A percentile compares a stretch with the other conserved stretches of the same genome.
These are phyloP conservation scores for Aspergillus panamensis DNA, from an alignment of 495 filamentous ascomycete species.

Conservation along the genomic window DNA sequence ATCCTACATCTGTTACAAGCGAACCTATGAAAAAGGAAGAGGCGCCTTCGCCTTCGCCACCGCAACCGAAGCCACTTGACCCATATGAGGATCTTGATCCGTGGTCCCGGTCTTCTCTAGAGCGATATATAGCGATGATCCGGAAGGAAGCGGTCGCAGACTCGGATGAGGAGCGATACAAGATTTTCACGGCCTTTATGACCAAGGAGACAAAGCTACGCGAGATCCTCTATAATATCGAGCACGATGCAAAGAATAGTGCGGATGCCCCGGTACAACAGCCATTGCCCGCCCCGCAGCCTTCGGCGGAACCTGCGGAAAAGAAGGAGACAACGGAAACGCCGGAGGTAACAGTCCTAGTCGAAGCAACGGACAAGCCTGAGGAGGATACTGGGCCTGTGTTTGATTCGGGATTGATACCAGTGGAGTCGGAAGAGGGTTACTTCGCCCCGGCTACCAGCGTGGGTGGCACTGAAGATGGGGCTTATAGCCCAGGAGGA, in stretches of 20 bases:
- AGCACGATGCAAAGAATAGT: constrained; percentile 29
- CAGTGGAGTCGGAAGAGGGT: constrained; percentile 30
- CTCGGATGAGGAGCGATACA: constrained; percentile 48
- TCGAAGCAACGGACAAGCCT: neutral
- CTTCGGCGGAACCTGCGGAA: constrained; percentile 2
- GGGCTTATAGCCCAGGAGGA: constrained; percentile 49
- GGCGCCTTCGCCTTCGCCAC: neutral
- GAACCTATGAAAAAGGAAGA: constrained; percentile 9
- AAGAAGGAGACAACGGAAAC: neutral
- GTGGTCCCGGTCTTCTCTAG: constrained; percentile 51
- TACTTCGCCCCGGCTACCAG: constrained; percentile 9
- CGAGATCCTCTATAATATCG: constrained; percentile 51
- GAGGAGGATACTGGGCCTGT: constrained; percentile 16
- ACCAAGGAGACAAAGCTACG: constrained; percentile 51
- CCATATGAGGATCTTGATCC: constrained; percentile 51
- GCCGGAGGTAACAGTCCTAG: too few species aligned
- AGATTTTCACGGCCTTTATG: constrained; percentile 50
- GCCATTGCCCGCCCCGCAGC: constrained; percentile 11
- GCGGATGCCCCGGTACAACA: constrained; percentile 12
- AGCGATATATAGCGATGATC: constrained; percentile 51
- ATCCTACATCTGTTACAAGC: neutral
- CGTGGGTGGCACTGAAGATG: constrained; percentile 27
- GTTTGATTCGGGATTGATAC: constrained; percentile 37
- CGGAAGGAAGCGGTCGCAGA: constrained; percentile 51
- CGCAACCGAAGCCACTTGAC: constrained; percentile 26